These are phyloP conservation scores for Cicer yamashitae DNA, from an alignment of 306 rosid species.

Conservation along the genomic window DNA sequence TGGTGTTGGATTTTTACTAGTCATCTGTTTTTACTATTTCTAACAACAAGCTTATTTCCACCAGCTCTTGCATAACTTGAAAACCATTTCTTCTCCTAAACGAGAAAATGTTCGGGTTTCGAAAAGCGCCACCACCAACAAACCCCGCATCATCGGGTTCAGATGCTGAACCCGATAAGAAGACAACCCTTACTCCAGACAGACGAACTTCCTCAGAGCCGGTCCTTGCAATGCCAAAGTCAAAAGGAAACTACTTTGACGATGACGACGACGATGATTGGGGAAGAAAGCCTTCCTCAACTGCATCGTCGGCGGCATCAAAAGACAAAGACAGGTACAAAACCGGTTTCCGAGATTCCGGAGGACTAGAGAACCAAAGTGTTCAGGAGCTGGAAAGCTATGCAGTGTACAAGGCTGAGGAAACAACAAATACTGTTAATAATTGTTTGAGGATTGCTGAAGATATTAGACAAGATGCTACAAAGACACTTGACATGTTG, in stretches of 20 bases:
- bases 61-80: conserved; percentile 32
- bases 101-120: conserved; percentile 67
- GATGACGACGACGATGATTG: conserved; percentile 54
- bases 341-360: conserved; percentile 59
- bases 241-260: conserved; percentile 55
- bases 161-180: conserved; percentile 49
- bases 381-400: conserved; percentile 80
- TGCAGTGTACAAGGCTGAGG: conserved; percentile 76
- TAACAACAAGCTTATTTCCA: background rate
- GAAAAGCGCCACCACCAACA: conserved; percentile 55
- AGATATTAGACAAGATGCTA: conserved; percentile 79
- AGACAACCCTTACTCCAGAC: conserved; percentile 47
- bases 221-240: conserved; percentile 48
- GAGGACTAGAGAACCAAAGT: conserved; percentile 79
- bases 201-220: conserved; percentile 82
- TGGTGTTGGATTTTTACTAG: background rate
- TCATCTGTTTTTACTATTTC: background rate
- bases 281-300: conserved; percentile 54
- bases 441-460: conserved; percentile 84
- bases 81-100: background rate
- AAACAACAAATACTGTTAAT: conserved; percentile 76
- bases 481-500: conserved; percentile 85
- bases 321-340: conserved; percentile 55
- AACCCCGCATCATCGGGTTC: conserved; percentile 41
- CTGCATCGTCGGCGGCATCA: conserved; percentile 37